Evolutionary conservation across 306 rosid species (phyloP).

Genomic region (Casuarina cunninghamiana): DNA sequence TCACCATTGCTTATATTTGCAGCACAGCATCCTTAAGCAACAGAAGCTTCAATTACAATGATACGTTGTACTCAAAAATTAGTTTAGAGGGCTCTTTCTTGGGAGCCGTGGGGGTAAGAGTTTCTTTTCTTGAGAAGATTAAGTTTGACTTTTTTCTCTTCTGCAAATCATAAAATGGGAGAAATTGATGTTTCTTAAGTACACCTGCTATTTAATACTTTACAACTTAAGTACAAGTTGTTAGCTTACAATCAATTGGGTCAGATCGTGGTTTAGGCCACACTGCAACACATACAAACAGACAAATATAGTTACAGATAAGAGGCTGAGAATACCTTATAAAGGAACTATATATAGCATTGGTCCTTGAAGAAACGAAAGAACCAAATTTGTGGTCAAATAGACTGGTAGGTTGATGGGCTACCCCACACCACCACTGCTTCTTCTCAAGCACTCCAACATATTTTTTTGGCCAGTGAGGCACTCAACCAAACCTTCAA

Average conservation of each 20-base stretch:
- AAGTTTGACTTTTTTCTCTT: not conserved
- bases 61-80: not conserved
- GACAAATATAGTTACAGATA: not conserved
- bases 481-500: slow-evolving; percentile 68
- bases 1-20: not conserved
- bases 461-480: slow-evolving; percentile 68
- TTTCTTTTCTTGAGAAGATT: not conserved
- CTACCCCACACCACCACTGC: slow-evolving; percentile 30
- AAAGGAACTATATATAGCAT: not conserved
- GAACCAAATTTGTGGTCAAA: not conserved
- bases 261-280: not conserved
- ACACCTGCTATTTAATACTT: not conserved
- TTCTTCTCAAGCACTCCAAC: slow-evolving; percentile 57
- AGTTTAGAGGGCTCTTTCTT: not conserved
- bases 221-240: not conserved
- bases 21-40: not conserved
- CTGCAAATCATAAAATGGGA: not conserved
- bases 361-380: not conserved
- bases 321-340: slow-evolving; percentile 2
- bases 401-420: not conserved
- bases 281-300: not conserved
- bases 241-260: not conserved
- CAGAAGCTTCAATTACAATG: not conserved
- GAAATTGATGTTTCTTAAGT: not conserved
- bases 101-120: not conserved